Evolutionary conservation across 345 rosid genomes (phyloP).

Genomic region (Erodium maritimum): DNA sequence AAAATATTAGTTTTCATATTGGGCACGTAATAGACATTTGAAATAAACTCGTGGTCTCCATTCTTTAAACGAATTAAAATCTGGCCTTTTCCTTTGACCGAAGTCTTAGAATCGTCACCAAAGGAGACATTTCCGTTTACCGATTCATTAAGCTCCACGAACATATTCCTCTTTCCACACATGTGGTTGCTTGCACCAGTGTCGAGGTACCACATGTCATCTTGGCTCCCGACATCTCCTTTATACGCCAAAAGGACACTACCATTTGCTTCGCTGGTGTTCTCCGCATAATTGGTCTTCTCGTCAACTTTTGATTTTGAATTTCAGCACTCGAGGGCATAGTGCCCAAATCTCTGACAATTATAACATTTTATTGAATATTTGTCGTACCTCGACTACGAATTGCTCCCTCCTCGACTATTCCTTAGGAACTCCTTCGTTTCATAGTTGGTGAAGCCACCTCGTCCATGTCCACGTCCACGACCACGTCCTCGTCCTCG

Average conservation of each 20-base stretch:
- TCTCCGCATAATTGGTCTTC: too few relatives aligned
- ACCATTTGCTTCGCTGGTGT: too few relatives aligned
- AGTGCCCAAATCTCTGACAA: too few relatives aligned
- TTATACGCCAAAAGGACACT: too few relatives aligned
- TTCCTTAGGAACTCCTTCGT: too few relatives aligned
- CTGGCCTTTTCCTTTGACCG: background rate
- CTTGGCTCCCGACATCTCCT: background rate
- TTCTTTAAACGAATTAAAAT: slow-evolving; percentile 1
- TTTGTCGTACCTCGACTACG: too few relatives aligned
- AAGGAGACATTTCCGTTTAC: background rate
- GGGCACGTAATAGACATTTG: slow-evolving; percentile 3
- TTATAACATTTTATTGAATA: too few relatives aligned
- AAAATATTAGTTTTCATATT: slow-evolving; percentile 2
- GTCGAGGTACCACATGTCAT: slow-evolving; percentile 3
- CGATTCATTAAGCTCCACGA: slow-evolving; percentile 4
- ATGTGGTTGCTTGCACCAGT: slow-evolving; percentile 5
- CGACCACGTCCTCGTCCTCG: background rate
- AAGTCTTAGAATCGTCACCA: background rate
- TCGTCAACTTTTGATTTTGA: too few relatives aligned
- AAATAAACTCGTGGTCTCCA: slow-evolving; percentile 4
- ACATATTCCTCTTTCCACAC: background rate
- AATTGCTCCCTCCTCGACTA: too few relatives aligned
- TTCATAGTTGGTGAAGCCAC: too few relatives aligned
- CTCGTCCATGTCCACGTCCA: background rate
- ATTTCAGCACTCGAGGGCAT: too few relatives aligned